Evolutionary conservation across 805 yeast species (phyloP).

Genomic region (Aciculoconidium aculeatum): DNA sequence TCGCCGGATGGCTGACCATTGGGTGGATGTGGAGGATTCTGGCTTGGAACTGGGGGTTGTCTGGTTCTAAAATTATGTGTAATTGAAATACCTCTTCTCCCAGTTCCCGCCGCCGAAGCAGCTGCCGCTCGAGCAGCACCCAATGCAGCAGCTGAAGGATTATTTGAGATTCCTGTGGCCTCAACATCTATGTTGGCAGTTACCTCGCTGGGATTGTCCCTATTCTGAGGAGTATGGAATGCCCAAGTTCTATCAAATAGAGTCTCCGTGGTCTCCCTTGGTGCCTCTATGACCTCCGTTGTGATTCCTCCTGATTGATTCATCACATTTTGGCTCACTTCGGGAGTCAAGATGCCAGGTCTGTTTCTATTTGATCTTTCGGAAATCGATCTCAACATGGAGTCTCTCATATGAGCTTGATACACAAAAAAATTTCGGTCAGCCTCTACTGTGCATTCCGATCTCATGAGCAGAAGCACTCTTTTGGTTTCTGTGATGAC

Average conservation of each 20-base stretch:
- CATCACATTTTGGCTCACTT: slow-evolving; percentile 29
- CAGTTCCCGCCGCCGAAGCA: no score
- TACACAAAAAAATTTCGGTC: slow-evolving; percentile 25
- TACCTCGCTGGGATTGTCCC: slow-evolving; percentile 2
- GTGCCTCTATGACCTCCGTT: slow-evolving; percentile 9
- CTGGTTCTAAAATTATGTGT: no score
- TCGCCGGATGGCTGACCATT: background rate
- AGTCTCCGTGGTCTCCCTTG: slow-evolving; percentile 8
- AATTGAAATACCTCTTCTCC: no score
- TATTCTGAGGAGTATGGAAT: slow-evolving; percentile 3
- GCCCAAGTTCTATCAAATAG: no score
- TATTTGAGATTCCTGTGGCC: background rate
- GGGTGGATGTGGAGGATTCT: slow-evolving; percentile 1
- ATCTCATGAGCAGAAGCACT: slow-evolving; percentile 21
- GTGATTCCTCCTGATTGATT: slow-evolving; percentile 20
- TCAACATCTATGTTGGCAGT: slow-evolving; percentile 1
- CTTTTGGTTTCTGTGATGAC: slow-evolving; percentile 20
- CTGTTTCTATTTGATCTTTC: slow-evolving; percentile 25
- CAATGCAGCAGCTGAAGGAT: background rate
- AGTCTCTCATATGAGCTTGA: slow-evolving; percentile 18
- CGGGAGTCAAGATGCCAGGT: slow-evolving; percentile 34
- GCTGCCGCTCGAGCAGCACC: no score
- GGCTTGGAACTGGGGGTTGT: no score
- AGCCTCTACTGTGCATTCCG: slow-evolving; percentile 15
- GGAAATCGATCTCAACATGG: slow-evolving; percentile 20